Conservation (phyloP, 257 asterid genomes). For the Catharanthus roseus region DNA sequence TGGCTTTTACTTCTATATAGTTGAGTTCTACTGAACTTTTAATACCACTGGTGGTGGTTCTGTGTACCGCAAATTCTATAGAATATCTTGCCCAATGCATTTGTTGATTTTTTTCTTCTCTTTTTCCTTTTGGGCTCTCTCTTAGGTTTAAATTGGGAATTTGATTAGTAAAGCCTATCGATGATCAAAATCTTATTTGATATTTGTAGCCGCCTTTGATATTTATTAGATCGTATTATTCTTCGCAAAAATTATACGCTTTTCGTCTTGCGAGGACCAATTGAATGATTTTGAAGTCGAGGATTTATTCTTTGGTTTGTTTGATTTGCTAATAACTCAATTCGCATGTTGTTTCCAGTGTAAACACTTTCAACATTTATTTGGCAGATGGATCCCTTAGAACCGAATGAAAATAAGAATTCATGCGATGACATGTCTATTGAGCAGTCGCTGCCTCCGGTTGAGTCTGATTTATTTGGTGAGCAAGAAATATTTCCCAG, state of each 20-base stretch:
- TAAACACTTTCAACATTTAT: slow-evolving; percentile 5
- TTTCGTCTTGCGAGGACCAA: background rate
- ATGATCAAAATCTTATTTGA: background rate
- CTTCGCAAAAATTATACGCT: background rate
- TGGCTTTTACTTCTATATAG: background rate
- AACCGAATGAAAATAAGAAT: slow-evolving; percentile 23
- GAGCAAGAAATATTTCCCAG: slow-evolving; percentile 50
- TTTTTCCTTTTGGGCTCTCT: background rate
- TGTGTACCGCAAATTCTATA: background rate
- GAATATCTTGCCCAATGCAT: slow-evolving; percentile 4
- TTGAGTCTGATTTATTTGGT: slow-evolving; percentile 25
- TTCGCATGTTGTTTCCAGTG: background rate
- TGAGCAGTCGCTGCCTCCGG: slow-evolving; percentile 18
- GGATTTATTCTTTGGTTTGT: background rate
- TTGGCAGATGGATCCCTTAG: slow-evolving; percentile 28
- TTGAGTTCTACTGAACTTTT: background rate
- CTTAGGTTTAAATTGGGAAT: background rate
- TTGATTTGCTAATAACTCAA: background rate
- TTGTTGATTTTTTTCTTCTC: background rate
- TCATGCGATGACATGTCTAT: slow-evolving; percentile 23
- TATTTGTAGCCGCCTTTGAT: background rate
- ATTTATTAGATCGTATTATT: background rate
- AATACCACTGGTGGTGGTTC: slow-evolving; percentile 2
- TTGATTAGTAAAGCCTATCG: background rate
- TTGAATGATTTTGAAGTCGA: background rate